These are phyloP conservation scores for Gnomoniopsis sp. DNA, from an alignment of 2,329 filamentous ascomycete genomes.

Conservation along the genomic window DNA sequence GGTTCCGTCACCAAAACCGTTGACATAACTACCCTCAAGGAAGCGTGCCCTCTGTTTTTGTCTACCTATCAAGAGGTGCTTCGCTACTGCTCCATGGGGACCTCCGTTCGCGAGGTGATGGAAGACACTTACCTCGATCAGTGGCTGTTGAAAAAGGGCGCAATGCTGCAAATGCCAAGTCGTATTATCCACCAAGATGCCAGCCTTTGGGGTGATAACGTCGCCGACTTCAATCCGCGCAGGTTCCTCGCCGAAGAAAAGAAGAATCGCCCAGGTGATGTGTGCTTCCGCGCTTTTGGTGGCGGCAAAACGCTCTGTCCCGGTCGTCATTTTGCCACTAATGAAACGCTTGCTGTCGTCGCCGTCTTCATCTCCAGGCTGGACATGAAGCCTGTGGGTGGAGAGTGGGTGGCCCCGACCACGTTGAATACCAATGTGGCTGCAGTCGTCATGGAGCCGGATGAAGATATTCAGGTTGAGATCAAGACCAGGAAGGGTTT, in stretches of 20 bases:
- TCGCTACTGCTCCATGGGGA: slow-evolving; percentile 35
- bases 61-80: slow-evolving; percentile 34
- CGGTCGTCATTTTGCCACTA: slow-evolving; percentile 26
- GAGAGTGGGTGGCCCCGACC: slow-evolving; percentile 24
- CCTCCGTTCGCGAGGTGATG: slow-evolving; percentile 29
- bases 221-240: slow-evolving; percentile 16
- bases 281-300: slow-evolving; percentile 25
- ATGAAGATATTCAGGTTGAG: slow-evolving; percentile 6
- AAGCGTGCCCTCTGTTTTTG: slow-evolving; percentile 33
- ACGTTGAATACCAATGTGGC: slow-evolving; percentile 26
- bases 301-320: slow-evolving; percentile 27
- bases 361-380: slow-evolving; percentile 24
- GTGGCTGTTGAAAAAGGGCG: slow-evolving; percentile 26
- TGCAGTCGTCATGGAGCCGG: slow-evolving; percentile 26
- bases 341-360: slow-evolving; percentile 25
- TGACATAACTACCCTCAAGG: slow-evolving; percentile 30
- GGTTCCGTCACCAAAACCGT: slow-evolving; percentile 17
- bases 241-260: slow-evolving; percentile 25
- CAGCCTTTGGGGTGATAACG: slow-evolving; percentile 22
- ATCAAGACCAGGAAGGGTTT: slow-evolving; percentile 6
- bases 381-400: slow-evolving; percentile 23
- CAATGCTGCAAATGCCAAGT: slow-evolving; percentile 27
- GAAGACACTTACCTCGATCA: slow-evolving; percentile 26
- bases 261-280: slow-evolving; percentile 21
- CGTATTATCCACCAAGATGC: slow-evolving; percentile 24